phyloP scores from a whole-genome alignment of 1,284 basidiomycete species.

The Leccinum fallax region DNA sequence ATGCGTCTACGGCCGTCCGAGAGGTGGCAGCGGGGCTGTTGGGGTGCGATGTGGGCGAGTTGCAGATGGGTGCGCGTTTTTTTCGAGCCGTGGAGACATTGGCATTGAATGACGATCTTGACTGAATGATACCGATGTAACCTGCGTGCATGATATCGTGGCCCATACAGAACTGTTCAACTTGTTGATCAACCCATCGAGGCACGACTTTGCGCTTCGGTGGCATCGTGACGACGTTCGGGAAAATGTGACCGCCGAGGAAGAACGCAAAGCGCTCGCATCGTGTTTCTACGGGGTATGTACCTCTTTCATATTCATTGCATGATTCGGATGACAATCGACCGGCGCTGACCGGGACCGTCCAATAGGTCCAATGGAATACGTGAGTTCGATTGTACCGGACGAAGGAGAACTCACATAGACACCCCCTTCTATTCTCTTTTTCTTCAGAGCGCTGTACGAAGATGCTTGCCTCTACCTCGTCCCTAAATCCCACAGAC shows the following conservation, averaged over 20 bases:
- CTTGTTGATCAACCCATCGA: constrained; percentile 71
- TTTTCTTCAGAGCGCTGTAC: constrained; percentile 61
- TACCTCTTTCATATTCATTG: neutral
- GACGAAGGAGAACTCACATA: neutral
- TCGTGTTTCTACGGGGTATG: constrained; percentile 68
- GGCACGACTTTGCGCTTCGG: constrained; percentile 71
- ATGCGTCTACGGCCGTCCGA: constrained; percentile 60
- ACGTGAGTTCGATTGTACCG: neutral
- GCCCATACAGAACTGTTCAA: constrained; percentile 55
- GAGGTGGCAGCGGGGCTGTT: constrained; percentile 53
- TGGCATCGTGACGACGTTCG: constrained; percentile 86
- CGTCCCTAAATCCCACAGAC: constrained; percentile 70
- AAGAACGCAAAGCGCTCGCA: constrained; percentile 62
- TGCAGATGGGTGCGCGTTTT: constrained; percentile 68
- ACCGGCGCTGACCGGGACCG: neutral
- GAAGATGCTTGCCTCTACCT: constrained; percentile 75
- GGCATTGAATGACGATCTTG: neutral
- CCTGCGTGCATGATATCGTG: neutral
- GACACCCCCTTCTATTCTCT: neutral
- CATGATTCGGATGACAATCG: neutral
- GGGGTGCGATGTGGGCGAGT: constrained; percentile 49
- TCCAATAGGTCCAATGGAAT: neutral
- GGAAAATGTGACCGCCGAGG: constrained; percentile 61
- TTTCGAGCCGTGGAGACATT: neutral
- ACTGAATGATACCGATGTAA: neutral